Evolutionary conservation across 345 rosid species (phyloP).

Genomic region (Angophora floribunda): DNA sequence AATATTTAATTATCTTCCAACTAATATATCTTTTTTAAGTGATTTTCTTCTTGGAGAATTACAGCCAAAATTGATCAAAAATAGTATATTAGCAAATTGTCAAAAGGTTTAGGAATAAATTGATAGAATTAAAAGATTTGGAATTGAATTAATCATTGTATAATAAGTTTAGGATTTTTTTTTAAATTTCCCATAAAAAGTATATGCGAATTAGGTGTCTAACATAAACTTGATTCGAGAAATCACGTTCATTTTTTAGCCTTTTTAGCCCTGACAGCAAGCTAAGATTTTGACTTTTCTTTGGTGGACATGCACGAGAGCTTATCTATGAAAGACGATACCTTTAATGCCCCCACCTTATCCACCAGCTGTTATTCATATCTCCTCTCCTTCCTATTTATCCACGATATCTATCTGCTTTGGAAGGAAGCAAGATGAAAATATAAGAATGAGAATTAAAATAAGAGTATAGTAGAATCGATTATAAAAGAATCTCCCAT

Average conservation of each 20-base stretch:
- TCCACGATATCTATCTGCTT: not conserved
- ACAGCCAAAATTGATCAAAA: fast-evolving
- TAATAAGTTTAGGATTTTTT: not conserved
- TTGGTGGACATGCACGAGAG: not conserved
- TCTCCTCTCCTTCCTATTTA: not conserved
- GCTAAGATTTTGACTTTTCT: not conserved
- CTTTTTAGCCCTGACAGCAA: not conserved
- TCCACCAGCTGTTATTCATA: not conserved
- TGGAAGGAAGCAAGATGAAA: too few relatives aligned
- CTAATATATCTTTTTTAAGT: not conserved
- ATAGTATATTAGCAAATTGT: not conserved
- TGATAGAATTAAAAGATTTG: not conserved
- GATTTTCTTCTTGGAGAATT: fast-evolving
- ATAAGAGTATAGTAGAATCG: too few relatives aligned
- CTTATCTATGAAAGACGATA: not conserved
- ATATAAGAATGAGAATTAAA: too few relatives aligned
- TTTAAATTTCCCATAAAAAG: not conserved
- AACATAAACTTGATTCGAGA: not conserved
- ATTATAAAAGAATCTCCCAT: too few relatives aligned
- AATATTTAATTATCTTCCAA: not conserved
- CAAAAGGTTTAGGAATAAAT: fast-evolving
- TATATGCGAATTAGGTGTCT: not conserved
- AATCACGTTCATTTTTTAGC: not conserved
- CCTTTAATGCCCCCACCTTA: not conserved
- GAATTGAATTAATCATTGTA: fast-evolving